These are phyloP conservation scores for Corchorus capsularis DNA, from an alignment of 345 rosid species.

Conservation along the genomic window DNA sequence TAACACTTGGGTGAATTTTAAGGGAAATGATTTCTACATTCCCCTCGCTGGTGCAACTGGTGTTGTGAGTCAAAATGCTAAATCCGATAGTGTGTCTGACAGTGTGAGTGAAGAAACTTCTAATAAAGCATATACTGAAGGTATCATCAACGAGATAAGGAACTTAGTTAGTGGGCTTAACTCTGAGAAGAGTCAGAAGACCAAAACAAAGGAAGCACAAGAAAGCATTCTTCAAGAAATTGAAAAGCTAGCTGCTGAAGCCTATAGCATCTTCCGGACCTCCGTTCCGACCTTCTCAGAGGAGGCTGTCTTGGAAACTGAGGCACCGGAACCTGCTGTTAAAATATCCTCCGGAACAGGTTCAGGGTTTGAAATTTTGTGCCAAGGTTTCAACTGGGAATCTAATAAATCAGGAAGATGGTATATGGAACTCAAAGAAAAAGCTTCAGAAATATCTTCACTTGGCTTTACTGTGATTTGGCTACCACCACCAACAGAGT, in stretches of 20 bases:
- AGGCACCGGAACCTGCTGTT: constrained; percentile 41
- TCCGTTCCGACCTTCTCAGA: constrained; percentile 60
- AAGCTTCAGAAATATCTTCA: constrained; percentile 66
- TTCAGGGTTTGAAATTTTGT: constrained; percentile 80
- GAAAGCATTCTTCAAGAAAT: constrained; percentile 89
- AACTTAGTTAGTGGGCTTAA: constrained; percentile 71
- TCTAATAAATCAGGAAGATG: constrained; percentile 89
- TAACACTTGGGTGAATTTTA: constrained; percentile 64
- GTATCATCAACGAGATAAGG: constrained; percentile 78
- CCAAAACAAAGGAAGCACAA: constrained; percentile 70
- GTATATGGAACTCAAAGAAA: constrained; percentile 76
- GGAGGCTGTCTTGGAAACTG: constrained; percentile 49
- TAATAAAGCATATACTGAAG: constrained; percentile 49
- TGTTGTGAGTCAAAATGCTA: constrained; percentile 35
- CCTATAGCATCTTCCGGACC: constrained; percentile 89
- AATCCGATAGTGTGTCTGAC: constrained; percentile 39
- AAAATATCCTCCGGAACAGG: constrained; percentile 77
- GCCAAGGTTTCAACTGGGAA: constrained; percentile 99
- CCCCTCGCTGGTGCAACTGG: constrained; percentile 57
- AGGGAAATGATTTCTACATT: constrained; percentile 75
- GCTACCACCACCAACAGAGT: constrained; percentile 97
- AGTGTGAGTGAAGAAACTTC: constrained; percentile 44
- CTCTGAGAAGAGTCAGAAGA: constrained; percentile 51
- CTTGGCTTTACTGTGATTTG: constrained; percentile 88
- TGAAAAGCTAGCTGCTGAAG: constrained; percentile 98